Conservation (phyloP, 257 asterid genomes). For the Eustoma russellianum region DNA sequence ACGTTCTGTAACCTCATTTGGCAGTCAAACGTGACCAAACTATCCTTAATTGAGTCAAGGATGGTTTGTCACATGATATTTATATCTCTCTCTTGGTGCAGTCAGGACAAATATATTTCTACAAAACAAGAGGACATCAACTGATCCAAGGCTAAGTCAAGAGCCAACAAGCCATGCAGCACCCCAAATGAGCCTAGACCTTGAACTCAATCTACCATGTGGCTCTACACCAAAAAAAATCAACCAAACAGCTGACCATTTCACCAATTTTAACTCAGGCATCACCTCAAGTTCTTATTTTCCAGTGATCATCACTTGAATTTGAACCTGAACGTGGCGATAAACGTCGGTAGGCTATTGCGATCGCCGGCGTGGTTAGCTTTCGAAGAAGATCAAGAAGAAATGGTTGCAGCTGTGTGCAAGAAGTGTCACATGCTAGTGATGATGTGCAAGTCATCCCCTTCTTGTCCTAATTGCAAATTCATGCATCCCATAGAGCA, state of each 20-base stretch:
- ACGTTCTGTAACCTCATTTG: too few species aligned
- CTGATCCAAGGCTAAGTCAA: constrained; percentile 31
- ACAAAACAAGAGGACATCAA: constrained; percentile 33
- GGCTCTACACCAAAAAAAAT: constrained; percentile 20
- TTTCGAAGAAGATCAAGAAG: constrained; percentile 39
- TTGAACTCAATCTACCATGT: constrained; percentile 53
- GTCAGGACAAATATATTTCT: constrained; percentile 59
- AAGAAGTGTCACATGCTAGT: constrained; percentile 67
- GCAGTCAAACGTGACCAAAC: too few species aligned
- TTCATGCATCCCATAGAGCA: constrained; percentile 42
- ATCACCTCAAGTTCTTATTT: not conserved
- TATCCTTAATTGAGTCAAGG: too few species aligned
- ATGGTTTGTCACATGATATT: too few species aligned
- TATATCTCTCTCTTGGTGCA: constrained; percentile 9
- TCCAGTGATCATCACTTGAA: not conserved
- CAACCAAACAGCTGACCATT: constrained; percentile 11
- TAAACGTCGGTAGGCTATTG: constrained; percentile 8
- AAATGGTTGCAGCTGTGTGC: constrained; percentile 77
- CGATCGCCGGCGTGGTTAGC: constrained; percentile 54
- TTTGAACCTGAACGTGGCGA: constrained; percentile 1
- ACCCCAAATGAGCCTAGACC: constrained; percentile 57
- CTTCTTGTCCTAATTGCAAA: constrained; percentile 75
- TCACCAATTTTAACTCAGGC: constrained; percentile 1
- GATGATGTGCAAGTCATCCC: constrained; percentile 59
- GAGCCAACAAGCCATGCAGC: constrained; percentile 7